Evolutionary conservation across 331 rosid species (phyloP).

Genomic region (Prunus yedoensis): DNA sequence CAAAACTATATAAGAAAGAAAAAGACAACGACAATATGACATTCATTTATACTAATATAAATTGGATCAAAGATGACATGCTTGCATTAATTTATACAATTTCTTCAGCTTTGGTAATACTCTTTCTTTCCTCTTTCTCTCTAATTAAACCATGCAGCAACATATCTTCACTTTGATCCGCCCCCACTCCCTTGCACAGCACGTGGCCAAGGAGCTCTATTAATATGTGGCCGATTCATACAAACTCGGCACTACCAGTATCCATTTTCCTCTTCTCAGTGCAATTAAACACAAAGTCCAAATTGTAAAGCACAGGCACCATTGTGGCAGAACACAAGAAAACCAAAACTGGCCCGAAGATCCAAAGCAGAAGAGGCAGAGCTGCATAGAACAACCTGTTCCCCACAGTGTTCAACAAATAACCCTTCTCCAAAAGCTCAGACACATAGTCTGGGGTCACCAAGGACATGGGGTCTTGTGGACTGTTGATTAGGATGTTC

Average conservation of each 20-base stretch:
- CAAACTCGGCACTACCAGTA: conserved; percentile 29
- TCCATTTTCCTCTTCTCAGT: conserved; percentile 29
- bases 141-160: neutral
- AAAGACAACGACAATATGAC: too few relatives aligned
- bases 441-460: conserved; percentile 56
- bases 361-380: conserved; percentile 80
- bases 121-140: too few relatives aligned
- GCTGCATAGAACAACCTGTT: conserved; percentile 82
- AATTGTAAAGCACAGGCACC: conserved; percentile 83
- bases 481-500: conserved; percentile 75
- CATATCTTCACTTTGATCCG: neutral
- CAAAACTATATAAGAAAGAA: too few relatives aligned
- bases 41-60: too few relatives aligned
- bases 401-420: conserved; percentile 67
- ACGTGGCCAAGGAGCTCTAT: neutral
- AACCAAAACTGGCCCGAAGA: conserved; percentile 91
- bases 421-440: conserved; percentile 73
- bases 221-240: conserved; percentile 17
- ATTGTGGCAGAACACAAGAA: conserved; percentile 62
- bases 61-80: neutral
- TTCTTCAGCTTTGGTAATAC: neutral
- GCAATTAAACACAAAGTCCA: conserved; percentile 53
- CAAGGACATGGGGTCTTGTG: conserved; percentile 47
- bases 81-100: neutral
- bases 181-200: neutral